These are phyloP conservation scores for Aspergillus bridgeri DNA, from an alignment of 495 filamentous ascomycete genomes.

Conservation along the genomic window DNA sequence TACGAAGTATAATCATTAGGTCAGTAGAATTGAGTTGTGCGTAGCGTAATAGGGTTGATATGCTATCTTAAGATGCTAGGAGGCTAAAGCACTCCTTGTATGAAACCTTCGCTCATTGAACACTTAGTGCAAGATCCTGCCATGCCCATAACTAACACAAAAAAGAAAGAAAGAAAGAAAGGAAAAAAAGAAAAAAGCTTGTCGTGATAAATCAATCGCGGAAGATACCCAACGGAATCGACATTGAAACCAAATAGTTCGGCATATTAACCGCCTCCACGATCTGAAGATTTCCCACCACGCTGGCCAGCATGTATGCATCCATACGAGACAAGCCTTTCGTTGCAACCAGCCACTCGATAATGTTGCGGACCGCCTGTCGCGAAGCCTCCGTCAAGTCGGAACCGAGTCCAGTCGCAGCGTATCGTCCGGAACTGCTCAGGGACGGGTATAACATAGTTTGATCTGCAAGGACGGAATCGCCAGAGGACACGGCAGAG, in stretches of 20 bases:
- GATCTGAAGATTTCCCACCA: conserved; percentile 45
- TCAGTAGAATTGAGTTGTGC: too few relatives aligned
- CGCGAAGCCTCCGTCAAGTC: conserved; percentile 44
- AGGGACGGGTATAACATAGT: background rate
- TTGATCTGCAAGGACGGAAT: too few relatives aligned
- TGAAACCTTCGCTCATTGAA: too few relatives aligned
- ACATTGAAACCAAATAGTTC: conserved; percentile 46
- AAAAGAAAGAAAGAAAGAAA: background rate
- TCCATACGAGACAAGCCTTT: conserved; percentile 44
- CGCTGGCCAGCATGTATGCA: conserved; percentile 49
- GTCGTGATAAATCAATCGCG: background rate
- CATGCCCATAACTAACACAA: too few relatives aligned
- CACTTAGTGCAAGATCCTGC: too few relatives aligned
- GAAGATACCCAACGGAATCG: conserved; percentile 44
- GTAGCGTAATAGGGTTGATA: too few relatives aligned
- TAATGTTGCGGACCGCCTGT: conserved; percentile 40
- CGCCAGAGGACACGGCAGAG: conserved; percentile 6
- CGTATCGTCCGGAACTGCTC: conserved; percentile 35
- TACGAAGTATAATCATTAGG: too few relatives aligned
- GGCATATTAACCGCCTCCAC: conserved; percentile 50
- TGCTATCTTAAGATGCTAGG: too few relatives aligned
- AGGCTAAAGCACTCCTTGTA: too few relatives aligned
- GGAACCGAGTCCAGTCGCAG: conserved; percentile 41
- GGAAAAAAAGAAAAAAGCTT: too few relatives aligned
- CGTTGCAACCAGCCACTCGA: conserved; percentile 43